Conservation (phyloP, 2,329 filamentous ascomycete genomes). For the Ambrosiella beaveri region DNA sequence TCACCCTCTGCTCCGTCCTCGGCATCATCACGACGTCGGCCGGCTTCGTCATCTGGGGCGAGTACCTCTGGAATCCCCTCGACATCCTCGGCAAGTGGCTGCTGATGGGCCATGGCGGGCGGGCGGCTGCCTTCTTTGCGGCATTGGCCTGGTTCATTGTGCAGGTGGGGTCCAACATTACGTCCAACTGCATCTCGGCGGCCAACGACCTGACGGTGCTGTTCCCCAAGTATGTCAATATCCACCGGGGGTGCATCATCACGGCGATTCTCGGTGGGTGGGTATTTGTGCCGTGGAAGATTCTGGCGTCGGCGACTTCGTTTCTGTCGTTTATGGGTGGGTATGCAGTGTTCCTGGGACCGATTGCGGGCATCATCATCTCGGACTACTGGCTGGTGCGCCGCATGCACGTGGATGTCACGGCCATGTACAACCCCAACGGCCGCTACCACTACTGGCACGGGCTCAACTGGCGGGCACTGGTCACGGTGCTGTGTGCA, state of each 20-base stretch:
- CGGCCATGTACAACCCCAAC: slow-evolving; percentile 24
- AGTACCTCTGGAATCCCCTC: slow-evolving; percentile 31
- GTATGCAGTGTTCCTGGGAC: slow-evolving; percentile 23
- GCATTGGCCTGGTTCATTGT: slow-evolving; percentile 17
- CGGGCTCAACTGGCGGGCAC: slow-evolving; percentile 26
- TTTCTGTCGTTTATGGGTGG: slow-evolving; percentile 20
- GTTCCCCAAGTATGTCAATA: slow-evolving; percentile 19
- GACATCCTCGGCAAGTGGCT: slow-evolving; percentile 27
- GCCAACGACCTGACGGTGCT: slow-evolving; percentile 20
- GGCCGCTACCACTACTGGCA: slow-evolving; percentile 26
- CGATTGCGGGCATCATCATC: slow-evolving; percentile 26
- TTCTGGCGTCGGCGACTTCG: slow-evolving; percentile 18
- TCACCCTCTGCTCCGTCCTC: slow-evolving; percentile 28
- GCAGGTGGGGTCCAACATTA: slow-evolving; percentile 19
- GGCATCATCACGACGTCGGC: slow-evolving; percentile 32
- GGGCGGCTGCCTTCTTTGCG: slow-evolving; percentile 19
- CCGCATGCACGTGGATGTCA: slow-evolving; percentile 23
- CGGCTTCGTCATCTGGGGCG: slow-evolving; percentile 27
- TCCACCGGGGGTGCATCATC: slow-evolving; percentile 19
- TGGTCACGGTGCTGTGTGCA: slow-evolving; percentile 24
- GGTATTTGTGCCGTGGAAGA: slow-evolving; percentile 22
- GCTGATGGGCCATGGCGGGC: slow-evolving; percentile 16
- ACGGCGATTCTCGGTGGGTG: slow-evolving; percentile 20
- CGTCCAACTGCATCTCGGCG: slow-evolving; percentile 18
- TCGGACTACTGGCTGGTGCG: slow-evolving; percentile 25